Conservation (phyloP, 2,329 filamentous ascomycete genomes). For the Neonectria hederae region DNA sequence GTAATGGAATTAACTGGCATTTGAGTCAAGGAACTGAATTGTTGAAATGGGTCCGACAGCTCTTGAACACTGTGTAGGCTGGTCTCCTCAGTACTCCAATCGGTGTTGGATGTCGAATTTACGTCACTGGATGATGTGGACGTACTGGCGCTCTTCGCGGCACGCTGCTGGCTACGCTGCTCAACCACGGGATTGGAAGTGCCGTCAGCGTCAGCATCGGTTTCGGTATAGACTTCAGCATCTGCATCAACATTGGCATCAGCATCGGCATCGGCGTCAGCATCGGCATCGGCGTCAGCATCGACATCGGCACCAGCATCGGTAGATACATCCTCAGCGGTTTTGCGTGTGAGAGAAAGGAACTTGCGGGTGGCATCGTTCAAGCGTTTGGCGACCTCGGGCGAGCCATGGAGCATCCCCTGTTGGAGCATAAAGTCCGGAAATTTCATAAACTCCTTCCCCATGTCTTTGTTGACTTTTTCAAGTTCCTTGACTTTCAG, state of each 20-base stretch:
- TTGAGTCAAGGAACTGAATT: constrained; percentile 11
- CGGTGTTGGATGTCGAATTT: constrained; percentile 11
- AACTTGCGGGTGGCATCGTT: constrained; percentile 67
- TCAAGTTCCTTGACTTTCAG: constrained; percentile 75
- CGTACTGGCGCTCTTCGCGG: constrained; percentile 7
- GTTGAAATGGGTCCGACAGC: constrained; percentile 1
- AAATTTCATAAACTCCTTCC: constrained; percentile 73
- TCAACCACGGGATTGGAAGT: neutral
- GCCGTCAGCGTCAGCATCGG: neutral
- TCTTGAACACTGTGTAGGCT: constrained; percentile 10
- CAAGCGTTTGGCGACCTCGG: constrained; percentile 67
- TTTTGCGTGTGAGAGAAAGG: constrained; percentile 61
- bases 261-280: neutral
- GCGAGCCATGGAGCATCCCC: constrained; percentile 65
- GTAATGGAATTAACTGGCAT: constrained; percentile 60
- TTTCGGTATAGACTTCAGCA: too few species aligned
- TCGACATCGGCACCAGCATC: neutral
- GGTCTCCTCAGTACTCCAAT: constrained; percentile 7
- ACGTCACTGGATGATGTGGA: constrained; percentile 1
- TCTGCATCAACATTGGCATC: neutral
- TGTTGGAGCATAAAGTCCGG: constrained; percentile 68
- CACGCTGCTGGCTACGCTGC: neutral
- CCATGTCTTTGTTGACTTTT: constrained; percentile 77
- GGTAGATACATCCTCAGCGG: constrained; percentile 43
- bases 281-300: neutral